A percentile compares a stretch with the other conserved stretches of the same genome.
Conservation (phyloP, 1,284 basidiomycete species). For the Macrocystidia cucumis region DNA sequence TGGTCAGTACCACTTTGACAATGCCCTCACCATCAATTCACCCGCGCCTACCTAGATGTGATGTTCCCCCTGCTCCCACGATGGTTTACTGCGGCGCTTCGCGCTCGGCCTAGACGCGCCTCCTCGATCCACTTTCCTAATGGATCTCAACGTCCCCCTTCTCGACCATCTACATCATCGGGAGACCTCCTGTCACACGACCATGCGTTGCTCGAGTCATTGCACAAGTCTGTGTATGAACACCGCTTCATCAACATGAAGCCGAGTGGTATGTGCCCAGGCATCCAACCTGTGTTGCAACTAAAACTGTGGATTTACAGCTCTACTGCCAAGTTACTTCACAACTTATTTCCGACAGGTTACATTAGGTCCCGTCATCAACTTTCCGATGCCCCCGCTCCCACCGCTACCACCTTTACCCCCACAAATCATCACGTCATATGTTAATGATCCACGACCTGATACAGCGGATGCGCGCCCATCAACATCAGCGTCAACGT, state of each 20-base stretch:
- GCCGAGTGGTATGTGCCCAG: slow-evolving; percentile 41
- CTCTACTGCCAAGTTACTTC: slow-evolving; percentile 62
- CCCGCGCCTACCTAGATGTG: slow-evolving; percentile 33
- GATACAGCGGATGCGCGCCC: slow-evolving; percentile 24
- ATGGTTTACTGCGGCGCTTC: slow-evolving; percentile 60
- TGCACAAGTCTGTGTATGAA: slow-evolving; percentile 55
- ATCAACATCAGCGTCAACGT: slow-evolving; percentile 19
- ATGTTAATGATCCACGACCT: slow-evolving; percentile 23
- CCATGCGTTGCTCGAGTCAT: slow-evolving; percentile 56
- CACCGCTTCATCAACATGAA: slow-evolving; percentile 60
- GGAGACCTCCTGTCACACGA: slow-evolving; percentile 36
- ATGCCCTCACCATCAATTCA: slow-evolving; percentile 24
- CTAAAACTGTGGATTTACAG: slow-evolving; percentile 22
- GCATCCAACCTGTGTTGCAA: slow-evolving; percentile 5
- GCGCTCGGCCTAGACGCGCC: slow-evolving; percentile 34
- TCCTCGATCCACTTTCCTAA: slow-evolving; percentile 42
- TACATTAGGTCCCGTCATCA: slow-evolving; percentile 48
- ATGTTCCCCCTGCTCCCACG: slow-evolving; percentile 55
- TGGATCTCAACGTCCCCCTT: slow-evolving; percentile 26
- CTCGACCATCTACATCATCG: slow-evolving; percentile 23
- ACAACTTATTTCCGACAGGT: slow-evolving; percentile 66
- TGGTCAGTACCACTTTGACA: slow-evolving; percentile 31
- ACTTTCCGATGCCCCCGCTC: slow-evolving; percentile 64
- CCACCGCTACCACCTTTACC: slow-evolving; percentile 56
- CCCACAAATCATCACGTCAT: slow-evolving; percentile 33